Evolutionary conservation across 768 basidiomycete genomes (phyloP).

Genomic region (Astraeus odoratus): DNA sequence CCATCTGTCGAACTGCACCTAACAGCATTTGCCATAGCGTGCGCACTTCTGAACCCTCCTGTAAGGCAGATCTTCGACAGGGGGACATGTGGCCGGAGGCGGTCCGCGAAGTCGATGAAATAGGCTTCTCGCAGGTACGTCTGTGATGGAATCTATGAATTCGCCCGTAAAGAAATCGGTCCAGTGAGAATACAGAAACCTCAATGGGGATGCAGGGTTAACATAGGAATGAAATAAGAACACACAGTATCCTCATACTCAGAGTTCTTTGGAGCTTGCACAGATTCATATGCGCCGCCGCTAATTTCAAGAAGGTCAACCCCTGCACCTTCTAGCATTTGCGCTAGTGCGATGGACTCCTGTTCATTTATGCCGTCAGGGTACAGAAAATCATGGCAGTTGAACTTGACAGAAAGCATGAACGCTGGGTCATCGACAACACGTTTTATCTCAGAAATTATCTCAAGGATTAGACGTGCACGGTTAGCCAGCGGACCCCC

Average conservation of each 20-base stretch:
- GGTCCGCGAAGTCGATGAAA: slow-evolving; percentile 26
- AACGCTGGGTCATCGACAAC: slow-evolving; percentile 28
- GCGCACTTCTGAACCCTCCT: slow-evolving; percentile 24
- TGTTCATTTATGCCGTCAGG: slow-evolving; percentile 25
- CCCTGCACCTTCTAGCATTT: slow-evolving; percentile 26
- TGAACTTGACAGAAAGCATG: slow-evolving; percentile 29
- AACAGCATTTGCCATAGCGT: slow-evolving; percentile 25
- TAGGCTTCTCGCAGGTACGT: slow-evolving; percentile 18
- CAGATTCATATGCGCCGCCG: slow-evolving; percentile 31
- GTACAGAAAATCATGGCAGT: slow-evolving; percentile 20
- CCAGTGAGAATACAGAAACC: too few relatives aligned
- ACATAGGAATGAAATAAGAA: not conserved
- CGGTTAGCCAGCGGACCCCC: slow-evolving; percentile 51
- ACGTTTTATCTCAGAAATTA: slow-evolving; percentile 36
- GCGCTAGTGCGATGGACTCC: slow-evolving; percentile 26
- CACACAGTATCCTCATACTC: not conserved
- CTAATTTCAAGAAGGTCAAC: slow-evolving; percentile 38
- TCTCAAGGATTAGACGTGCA: slow-evolving; percentile 40
- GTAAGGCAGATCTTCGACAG: slow-evolving; percentile 24
- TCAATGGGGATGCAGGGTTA: too few relatives aligned
- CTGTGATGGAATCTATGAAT: not conserved
- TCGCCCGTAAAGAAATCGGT: too few relatives aligned
- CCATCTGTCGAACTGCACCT: slow-evolving; percentile 17
- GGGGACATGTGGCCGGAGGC: slow-evolving; percentile 17
- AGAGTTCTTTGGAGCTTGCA: not conserved